phyloP scores from a whole-genome alignment of 2,329 filamentous ascomycete genomes.

The Botrytis paeoniae region DNA sequence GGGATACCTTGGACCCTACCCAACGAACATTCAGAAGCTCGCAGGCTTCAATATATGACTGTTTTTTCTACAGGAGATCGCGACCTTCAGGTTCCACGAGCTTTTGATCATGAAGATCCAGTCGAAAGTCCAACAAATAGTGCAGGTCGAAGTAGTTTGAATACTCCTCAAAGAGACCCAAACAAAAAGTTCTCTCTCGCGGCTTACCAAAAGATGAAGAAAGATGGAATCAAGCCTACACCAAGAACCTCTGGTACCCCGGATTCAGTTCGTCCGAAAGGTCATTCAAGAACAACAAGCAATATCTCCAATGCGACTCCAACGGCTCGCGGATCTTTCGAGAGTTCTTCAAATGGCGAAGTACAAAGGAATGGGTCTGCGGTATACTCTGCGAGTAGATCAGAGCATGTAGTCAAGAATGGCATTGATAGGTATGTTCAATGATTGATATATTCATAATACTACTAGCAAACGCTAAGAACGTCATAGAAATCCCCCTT shows the following conservation, averaged over 20 bases:
- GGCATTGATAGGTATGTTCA: conserved; percentile 16
- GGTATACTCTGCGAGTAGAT: conserved; percentile 12
- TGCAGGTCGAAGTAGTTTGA: conserved; percentile 32
- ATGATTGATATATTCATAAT: not conserved
- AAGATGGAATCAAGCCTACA: conserved; percentile 32
- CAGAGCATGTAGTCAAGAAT: conserved; percentile 17
- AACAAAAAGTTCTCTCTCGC: conserved; percentile 37
- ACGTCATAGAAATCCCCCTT: conserved; percentile 6
- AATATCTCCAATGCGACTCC: conserved; percentile 26
- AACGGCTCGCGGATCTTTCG: conserved; percentile 29
- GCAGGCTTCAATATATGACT: conserved; percentile 37
- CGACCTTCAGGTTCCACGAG: conserved; percentile 30
- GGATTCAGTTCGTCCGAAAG: conserved; percentile 22
- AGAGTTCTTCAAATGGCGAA: conserved; percentile 23
- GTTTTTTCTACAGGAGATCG: conserved; percentile 32
- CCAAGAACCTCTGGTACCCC: conserved; percentile 23
- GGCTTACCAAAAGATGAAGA: conserved; percentile 37
- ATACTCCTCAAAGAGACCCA: conserved; percentile 33
- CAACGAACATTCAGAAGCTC: conserved; percentile 35
- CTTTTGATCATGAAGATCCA: conserved; percentile 34
- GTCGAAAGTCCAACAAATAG: conserved; percentile 28
- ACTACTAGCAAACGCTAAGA: not conserved
- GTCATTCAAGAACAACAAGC: conserved; percentile 28
- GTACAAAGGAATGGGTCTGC: conserved; percentile 27
- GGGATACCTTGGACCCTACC: conserved; percentile 31